Evolutionary conservation across 495 filamentous ascomycete genomes (phyloP), one percentile per base, ranked within the genome.

Genomic region (Xylaria intraflava): DNA sequence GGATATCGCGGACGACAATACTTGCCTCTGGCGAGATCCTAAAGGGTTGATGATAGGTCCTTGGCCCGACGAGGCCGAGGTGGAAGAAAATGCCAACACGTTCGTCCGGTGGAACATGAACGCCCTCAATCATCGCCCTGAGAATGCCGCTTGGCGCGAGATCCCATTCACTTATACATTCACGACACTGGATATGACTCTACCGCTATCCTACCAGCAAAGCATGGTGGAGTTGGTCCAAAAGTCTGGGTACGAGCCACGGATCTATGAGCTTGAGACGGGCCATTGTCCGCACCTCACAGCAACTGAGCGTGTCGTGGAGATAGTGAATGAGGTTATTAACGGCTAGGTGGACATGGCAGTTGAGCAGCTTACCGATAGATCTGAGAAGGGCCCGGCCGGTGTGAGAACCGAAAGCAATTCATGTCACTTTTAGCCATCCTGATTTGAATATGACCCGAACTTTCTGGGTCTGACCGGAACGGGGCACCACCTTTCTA

Each of bases 91-190:
- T 44, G 12, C 61, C 11, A 11, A 0, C 1, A 58, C 55, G 0
- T 49, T 78, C 1, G 60, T 64, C 26, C 53, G 64, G 6, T 71
- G 64, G 60, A 73, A 69, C 22, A 56, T 61, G 14, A 56, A 51
- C 1, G 42, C 35, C 40, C 64, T 70, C 46, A 55, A 56, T 22
- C 53, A 64, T 16, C 10, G 36, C 2, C 47, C 48, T 3, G 49
- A 57, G 17, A 52, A 65, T 10, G 52, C 51, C 40, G 68, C 68
- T 1, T 78, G 73, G 74, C 55, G 55, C 35, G 55, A 59, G n/a
- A 60, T 75, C 29, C 69, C 72, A 5, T 44, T 62, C 9, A 69
- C 65, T 3, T 76, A 73, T 62, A 56, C 73, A 22, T 48, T 43
- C 9, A 67, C 69, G 3, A 57, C 57, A 19, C 29, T 59, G 43